Evolutionary conservation across 805 yeast genomes (phyloP), one percentile per base, ranked within the genome.

Genomic region (Cephaloascus albidus): DNA sequence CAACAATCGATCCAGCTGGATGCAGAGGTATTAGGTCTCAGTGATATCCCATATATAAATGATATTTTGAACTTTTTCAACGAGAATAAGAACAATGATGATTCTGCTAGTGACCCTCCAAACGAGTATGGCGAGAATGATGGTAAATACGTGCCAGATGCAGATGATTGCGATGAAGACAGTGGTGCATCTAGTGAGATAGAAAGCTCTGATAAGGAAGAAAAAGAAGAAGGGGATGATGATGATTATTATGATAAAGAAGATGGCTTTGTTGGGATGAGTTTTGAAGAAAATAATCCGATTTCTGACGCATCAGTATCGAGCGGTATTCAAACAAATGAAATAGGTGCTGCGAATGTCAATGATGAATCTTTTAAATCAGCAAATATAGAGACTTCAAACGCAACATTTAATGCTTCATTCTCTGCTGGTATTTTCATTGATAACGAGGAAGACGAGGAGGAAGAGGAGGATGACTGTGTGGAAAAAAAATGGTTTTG

Each of bases 391-490:
- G 28, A 23, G 28, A 23, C 6, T 23, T 12, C 6, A 12, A 23
- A 23, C 12, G 10, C 28, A 23, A 23, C 28, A 23, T 23, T 23
- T 12, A 23, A 23, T 23, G 28, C 28, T 8, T 23, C 28, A 8
- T 23, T 23, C 12, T 6, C 28, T 23, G 28, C 28, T 6, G 28
- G 36, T 20, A 31, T 20, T n/a, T 30, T 31, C 14, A 16, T 19
- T 10, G 32, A 36, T 19, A 8, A 4, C 4, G 4, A 10, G 10
- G 37, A 36, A 19, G 37, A 36, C 4, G 40, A 38, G n/a, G 17
- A 23, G 6, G 40, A 33, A 10, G 36, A 18, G n/a, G 39, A 37
- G 14, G 32, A 32, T 33, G 40, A 38, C 34, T 36, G 35, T 12
- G 37, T 33, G 20, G 37, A 19, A 33, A 30, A 15, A 16, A 14